Evolutionary conservation across 768 basidiomycete genomes (phyloP), one percentile per base, ranked within the genome.

Genomic region (Exsudoporus frostii): DNA sequence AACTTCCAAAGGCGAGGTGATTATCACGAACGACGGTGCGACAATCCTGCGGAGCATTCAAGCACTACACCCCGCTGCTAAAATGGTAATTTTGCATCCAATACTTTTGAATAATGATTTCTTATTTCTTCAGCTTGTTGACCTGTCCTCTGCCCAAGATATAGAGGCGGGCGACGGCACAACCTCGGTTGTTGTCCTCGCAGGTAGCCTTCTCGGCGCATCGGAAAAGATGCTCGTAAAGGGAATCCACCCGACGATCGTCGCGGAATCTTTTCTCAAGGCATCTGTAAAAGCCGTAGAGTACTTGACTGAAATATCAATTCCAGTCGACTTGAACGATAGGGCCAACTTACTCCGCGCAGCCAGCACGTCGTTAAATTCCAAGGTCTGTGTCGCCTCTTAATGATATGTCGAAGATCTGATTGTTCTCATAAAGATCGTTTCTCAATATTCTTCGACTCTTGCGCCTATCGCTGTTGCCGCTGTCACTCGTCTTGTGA

Each of bases 141-240:
- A 99, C 74, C 78, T 99, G 22, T 98, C 96, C 34, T 91, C 90
- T 36, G 97, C 97, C 15, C 97, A 99, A 78, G 97, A 99, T 69
- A 82, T 98, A 43, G 97, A 98, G 71, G 97, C 97, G 19, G 97
- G 97, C 53, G 97, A 99, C 70, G 97, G 97, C 7, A 99, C 97
- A 9, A 99, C 97, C 5, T 88, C 91, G 22, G 97, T 99, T 29
- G 97, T 99, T 40, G 93, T 99, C 20, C 79, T 99, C 27, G 97
- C 97, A 19, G 97, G 97, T 42, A 90, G 88, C 65, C 74, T 99
- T 38, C 77, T 99, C 5, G 88, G 87, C 42, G 96, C 96, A 24
- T 96, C 97, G 19, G 97, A 98, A 75, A 97, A 94, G 76, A 87
- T 98, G 83, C 77, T 98, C 36, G 79, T 85, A 62, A 98, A 98